Evolutionary conservation across 352 stramenopile genomes (phyloP).

Genomic region (Phytopythium vexans): DNA sequence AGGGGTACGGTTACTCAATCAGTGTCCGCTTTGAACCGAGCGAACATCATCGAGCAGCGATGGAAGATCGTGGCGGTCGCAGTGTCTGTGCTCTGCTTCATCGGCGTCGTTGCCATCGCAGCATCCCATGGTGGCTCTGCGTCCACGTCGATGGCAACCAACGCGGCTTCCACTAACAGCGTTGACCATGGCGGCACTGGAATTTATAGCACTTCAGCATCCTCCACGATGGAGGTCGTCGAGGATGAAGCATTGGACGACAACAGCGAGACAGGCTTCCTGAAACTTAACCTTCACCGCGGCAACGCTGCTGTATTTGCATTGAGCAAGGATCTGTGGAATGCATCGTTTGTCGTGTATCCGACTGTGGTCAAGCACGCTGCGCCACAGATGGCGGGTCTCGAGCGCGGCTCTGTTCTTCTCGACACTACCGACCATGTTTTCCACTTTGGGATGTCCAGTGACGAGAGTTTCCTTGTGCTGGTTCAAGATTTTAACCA

Average conservation of each 20-base stretch:
- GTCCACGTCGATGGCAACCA: background rate
- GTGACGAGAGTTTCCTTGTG: slow-evolving; percentile 30
- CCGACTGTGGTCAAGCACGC: slow-evolving; percentile 60
- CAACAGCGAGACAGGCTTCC: slow-evolving; percentile 1
- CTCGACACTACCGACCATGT: slow-evolving; percentile 57
- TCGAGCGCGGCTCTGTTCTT: slow-evolving; percentile 53
- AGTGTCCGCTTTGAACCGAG: background rate
- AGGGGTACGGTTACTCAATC: background rate
- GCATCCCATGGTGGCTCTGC: background rate
- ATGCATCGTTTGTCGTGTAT: slow-evolving; percentile 68
- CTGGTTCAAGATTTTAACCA: slow-evolving; percentile 64
- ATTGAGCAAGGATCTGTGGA: slow-evolving; percentile 54
- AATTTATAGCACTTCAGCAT: background rate
- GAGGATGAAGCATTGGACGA: slow-evolving; percentile 11
- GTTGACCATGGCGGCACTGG: background rate
- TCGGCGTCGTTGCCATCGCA: slow-evolving; percentile 13
- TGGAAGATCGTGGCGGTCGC: slow-evolving; percentile 13
- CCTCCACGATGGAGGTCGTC: background rate
- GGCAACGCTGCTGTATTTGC: slow-evolving; percentile 37
- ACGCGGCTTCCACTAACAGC: background rate
- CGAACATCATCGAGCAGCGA: slow-evolving; percentile 2
- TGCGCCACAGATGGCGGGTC: slow-evolving; percentile 27
- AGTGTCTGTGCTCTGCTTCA: slow-evolving; percentile 6
- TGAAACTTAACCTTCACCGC: background rate
- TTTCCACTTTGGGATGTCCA: slow-evolving; percentile 62